Evolutionary conservation across 179 eudicot species (phyloP), one percentile per base, ranked within the genome.

Genomic region (Pouteria campechiana): DNA sequence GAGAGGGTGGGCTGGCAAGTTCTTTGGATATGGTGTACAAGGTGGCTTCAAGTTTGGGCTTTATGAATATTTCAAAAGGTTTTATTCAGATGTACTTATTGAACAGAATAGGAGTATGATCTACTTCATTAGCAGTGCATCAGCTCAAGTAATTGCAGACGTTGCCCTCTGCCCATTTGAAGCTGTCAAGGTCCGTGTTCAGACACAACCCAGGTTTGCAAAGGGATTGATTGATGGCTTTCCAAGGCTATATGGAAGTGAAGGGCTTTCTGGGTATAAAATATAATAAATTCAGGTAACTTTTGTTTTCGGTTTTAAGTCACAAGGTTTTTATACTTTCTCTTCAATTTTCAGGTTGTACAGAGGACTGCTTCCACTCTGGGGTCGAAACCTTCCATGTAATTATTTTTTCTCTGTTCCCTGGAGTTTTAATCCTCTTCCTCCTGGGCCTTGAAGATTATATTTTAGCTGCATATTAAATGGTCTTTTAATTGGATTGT

Each of bases 301-400:
- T n/a, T n/a, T n/a, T n/a, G n/a, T n/a, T n/a, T n/a, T n/a, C n/a
- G n/a, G n/a, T n/a, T n/a, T n/a, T n/a, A n/a, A n/a, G n/a, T n/a
- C n/a, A n/a, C n/a, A 45, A 52, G 33, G 20, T 13, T 30, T 11
- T 29, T 15, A 2, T 42, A 6, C 13, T 0, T 41, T 57, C 18
- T 17, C 15, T 21, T 44, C 17, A 44, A 37, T 25, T 52, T 76
- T 67, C 95, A 81, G 95, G 37, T 78, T 85, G 46, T 89, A 89
- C 70, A 76, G 46, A 63, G 97, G 93, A 25, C 74, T 85, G 22
- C 24, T 81, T 74, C 93, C 95, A 41, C 81, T 89, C 25, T 85
- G 95, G 93, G 78, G 97, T 25, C 93, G 97, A 22, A 85, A 89
- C 57, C 74, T 89, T 54, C 97, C 95, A 76, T 89, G 97, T 88